phyloP scores from a whole-genome alignment of 495 filamentous ascomycete genomes.

The Amorphotheca resinae region DNA sequence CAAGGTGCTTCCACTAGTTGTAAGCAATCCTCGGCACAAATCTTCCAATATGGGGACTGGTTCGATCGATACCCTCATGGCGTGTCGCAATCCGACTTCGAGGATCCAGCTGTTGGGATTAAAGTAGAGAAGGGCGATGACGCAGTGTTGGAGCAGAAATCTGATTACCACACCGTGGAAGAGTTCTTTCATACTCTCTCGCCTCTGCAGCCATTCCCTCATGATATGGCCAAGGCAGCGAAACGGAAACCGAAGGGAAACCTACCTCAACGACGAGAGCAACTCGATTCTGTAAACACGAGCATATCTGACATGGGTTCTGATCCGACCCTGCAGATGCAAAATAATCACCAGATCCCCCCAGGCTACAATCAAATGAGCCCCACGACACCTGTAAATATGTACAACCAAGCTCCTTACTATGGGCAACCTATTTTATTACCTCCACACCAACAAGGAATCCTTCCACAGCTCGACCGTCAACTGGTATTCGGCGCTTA shows the following conservation, averaged over 20 bases:
- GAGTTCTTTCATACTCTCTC: constrained; percentile 85
- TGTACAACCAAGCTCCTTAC: constrained; percentile 12
- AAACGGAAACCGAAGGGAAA: constrained; percentile 15
- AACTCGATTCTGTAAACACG: constrained; percentile 11
- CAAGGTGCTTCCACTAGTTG: constrained; percentile 19
- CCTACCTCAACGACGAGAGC: constrained; percentile 3
- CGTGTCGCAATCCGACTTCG: constrained; percentile 70
- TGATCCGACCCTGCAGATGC: constrained; percentile 6
- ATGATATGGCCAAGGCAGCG: constrained; percentile 18
- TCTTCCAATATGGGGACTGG: constrained; percentile 98
- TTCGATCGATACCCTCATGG: constrained; percentile 92
- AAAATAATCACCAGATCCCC: constrained; percentile 11
- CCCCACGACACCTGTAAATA: constrained; percentile 14
- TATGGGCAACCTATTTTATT: constrained; percentile 21
- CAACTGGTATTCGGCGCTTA: constrained; percentile 73
- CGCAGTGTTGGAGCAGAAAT: constrained; percentile 69
- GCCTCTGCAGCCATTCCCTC: constrained; percentile 38
- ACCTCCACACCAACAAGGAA: constrained; percentile 27
- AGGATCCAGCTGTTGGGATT: constrained; percentile 52
- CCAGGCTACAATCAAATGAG: constrained; percentile 17
- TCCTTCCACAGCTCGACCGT: constrained; percentile 54
- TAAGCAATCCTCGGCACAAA: constrained; percentile 41
- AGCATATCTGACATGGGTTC: constrained; percentile 8
- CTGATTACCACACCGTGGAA: constrained; percentile 84
- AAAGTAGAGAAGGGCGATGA: constrained; percentile 65